Percentiles rank a stretch among this genome's conserved stretches.
Conservation (phyloP, 176 grass and related monocot species). For the Oryza meridionalis region DNA sequence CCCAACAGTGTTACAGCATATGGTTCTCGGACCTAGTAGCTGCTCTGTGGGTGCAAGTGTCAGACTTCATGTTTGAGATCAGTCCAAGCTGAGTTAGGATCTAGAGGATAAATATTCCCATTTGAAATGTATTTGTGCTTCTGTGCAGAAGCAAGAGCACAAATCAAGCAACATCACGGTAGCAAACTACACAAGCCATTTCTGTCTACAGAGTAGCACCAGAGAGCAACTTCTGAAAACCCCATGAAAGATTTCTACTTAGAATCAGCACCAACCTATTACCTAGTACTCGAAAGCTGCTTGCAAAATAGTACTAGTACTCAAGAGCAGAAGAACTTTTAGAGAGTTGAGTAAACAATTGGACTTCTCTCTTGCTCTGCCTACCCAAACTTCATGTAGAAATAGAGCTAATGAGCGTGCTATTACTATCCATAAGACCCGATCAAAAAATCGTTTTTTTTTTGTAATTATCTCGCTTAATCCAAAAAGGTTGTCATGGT, state of each 20-base stretch:
- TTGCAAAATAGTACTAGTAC: slow-evolving; percentile 3
- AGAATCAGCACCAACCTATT: neutral
- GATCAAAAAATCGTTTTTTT: neutral
- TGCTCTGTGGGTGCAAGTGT: neutral
- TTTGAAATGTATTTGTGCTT: neutral
- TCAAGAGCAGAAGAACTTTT: neutral
- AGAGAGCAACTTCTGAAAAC: neutral
- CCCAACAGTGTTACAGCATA: neutral
- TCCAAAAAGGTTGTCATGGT: slow-evolving; percentile 27
- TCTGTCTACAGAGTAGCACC: neutral
- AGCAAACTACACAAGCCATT: slow-evolving; percentile 10
- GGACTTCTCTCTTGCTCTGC: neutral
- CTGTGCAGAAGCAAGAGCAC: neutral
- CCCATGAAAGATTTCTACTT: slow-evolving; percentile 10
- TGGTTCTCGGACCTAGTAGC: slow-evolving; percentile 1
- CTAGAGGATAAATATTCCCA: slow-evolving; percentile 12
- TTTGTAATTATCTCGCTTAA: slow-evolving; percentile 5
- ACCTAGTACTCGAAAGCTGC: neutral
- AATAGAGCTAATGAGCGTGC: neutral
- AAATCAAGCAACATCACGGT: slow-evolving; percentile 8
- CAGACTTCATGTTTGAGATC: neutral
- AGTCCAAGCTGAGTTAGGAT: neutral
- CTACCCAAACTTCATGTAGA: neutral
- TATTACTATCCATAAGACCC: neutral
- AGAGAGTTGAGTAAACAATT: neutral